These are phyloP conservation scores for Kwoniella pini DNA, from an alignment of 768 basidiomycete species.

Conservation along the genomic window DNA sequence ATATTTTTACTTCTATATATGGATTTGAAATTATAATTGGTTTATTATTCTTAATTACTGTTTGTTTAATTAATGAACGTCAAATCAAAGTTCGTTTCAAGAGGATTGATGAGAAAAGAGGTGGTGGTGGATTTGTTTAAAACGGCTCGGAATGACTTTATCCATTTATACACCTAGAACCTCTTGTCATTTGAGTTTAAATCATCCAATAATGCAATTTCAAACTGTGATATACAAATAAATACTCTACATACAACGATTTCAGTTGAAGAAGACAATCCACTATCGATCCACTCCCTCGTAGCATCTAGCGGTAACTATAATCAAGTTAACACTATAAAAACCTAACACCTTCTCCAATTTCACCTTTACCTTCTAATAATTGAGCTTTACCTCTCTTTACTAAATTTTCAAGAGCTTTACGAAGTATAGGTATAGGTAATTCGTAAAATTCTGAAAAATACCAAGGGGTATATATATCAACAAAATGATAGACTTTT, in stretches of 20 bases:
- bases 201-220: no score
- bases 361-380: constrained; percentile 54
- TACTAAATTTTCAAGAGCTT: constrained; percentile 54
- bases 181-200: no score
- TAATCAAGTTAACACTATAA: no score
- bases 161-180: no score
- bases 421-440: constrained; percentile 51
- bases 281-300: no score
- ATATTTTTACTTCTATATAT: constrained; percentile 78
- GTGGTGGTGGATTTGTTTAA: constrained; percentile 80
- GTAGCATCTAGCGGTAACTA: no score
- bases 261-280: no score
- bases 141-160: no score
- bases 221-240: not conserved
- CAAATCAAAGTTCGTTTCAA: constrained; percentile 79
- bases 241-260: not conserved
- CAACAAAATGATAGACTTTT: no score
- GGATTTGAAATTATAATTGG: constrained; percentile 81
- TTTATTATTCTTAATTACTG: constrained; percentile 72
- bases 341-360: constrained; percentile 57
- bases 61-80: constrained; percentile 85
- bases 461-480: no score
- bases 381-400: constrained; percentile 57
- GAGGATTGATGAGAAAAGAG: constrained; percentile 85
- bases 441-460: constrained; percentile 55